phyloP scores from a whole-genome alignment of 176 grass and related monocot genomes.

The Oryza meyeriana region DNA sequence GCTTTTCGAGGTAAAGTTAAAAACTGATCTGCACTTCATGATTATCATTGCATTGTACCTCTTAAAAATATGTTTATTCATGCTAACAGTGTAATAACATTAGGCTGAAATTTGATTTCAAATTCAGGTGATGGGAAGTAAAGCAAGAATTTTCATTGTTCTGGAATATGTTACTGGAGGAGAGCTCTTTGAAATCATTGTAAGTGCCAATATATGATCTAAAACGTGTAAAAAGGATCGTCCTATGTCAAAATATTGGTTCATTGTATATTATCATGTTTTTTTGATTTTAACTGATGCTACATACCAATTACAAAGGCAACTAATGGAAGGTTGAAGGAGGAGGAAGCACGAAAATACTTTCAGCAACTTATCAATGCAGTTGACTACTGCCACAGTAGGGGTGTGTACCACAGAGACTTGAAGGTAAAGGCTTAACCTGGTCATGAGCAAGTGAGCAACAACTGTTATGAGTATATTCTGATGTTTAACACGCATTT shows the following conservation, averaged over 20 bases:
- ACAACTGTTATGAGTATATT: constrained; percentile 19
- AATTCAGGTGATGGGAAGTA: constrained; percentile 97
- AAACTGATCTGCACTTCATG: not conserved
- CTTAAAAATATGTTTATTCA: constrained; percentile 1
- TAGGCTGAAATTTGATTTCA: constrained; percentile 18
- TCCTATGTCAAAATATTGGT: not conserved
- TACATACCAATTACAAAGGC: constrained; percentile 29
- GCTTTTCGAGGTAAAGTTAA: constrained; percentile 71
- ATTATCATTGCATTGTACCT: constrained; percentile 6
- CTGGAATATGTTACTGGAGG: constrained; percentile 93
- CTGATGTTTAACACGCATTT: constrained; percentile 32
- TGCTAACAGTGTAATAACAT: not conserved
- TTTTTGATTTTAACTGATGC: constrained; percentile 1
- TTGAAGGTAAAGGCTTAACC: constrained; percentile 59
- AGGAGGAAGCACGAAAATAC: constrained; percentile 89
- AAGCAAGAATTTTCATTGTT: constrained; percentile 96
- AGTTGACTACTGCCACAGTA: constrained; percentile 97
- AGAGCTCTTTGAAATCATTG: constrained; percentile 99
- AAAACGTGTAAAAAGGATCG: not conserved
- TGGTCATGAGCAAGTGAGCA: not conserved
- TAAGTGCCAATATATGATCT: constrained; percentile 44
- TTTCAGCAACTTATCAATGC: constrained; percentile 95
- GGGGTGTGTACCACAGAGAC: constrained; percentile 97
- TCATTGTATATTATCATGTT: constrained; percentile 13
- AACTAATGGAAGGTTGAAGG: constrained; percentile 76